Conservation (phyloP, 2,329 filamentous ascomycete genomes). For the Mycosphaerella arachidis region DNA sequence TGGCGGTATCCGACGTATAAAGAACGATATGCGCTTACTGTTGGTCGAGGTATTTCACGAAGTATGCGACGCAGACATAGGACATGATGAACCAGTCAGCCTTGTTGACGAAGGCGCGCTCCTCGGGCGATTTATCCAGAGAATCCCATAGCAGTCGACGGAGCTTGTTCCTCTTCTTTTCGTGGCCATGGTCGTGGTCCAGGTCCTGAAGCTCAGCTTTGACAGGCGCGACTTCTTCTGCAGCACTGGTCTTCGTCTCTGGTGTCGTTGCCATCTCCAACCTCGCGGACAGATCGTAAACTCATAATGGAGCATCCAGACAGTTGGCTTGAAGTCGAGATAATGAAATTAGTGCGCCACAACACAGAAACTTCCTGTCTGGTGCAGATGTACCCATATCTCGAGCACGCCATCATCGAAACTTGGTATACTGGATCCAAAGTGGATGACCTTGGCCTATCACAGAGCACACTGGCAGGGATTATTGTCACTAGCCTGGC, state of each 20-base stretch:
- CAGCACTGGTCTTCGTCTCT: background rate
- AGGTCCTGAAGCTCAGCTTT: background rate
- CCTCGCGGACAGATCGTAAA: background rate
- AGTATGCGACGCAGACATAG: constrained; percentile 5
- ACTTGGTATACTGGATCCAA: background rate
- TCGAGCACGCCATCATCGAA: background rate
- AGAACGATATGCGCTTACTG: background rate
- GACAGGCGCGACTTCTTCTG: background rate
- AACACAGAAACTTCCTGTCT: background rate
- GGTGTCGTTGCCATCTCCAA: background rate
- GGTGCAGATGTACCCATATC: background rate
- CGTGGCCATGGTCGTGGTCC: background rate
- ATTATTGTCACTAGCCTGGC: background rate
- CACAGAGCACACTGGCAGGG: background rate
- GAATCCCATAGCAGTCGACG: constrained; percentile 4
- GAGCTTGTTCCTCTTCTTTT: background rate
- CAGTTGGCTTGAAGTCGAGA: background rate
- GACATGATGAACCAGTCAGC: constrained; percentile 8
- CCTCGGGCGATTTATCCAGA: constrained; percentile 2
- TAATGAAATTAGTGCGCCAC: background rate
- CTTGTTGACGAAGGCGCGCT: constrained; percentile 6
- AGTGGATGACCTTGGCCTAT: background rate
- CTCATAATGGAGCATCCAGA: background rate
- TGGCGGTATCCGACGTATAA: too few species aligned
- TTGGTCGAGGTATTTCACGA: constrained; percentile 6